Evolutionary conservation across 495 filamentous ascomycete genomes (phyloP).

Genomic region (Penicillium dipodomyicola): DNA sequence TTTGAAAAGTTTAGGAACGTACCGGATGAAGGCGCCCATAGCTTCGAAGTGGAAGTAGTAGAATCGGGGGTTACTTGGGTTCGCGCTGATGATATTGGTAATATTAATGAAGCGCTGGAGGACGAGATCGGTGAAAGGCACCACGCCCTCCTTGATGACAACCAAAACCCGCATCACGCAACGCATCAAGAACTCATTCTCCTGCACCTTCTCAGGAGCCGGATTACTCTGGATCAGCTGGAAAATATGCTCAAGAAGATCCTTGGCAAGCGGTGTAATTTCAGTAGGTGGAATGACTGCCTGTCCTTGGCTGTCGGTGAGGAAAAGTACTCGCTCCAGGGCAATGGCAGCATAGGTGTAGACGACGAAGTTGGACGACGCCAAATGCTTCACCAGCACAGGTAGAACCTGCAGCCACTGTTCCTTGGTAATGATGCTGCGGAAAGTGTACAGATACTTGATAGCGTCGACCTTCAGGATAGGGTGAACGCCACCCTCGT

Average conservation of each 20-base stretch:
- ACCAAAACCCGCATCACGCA: slow-evolving; percentile 97
- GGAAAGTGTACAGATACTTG: slow-evolving; percentile 94
- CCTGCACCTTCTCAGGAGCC: slow-evolving; percentile 88
- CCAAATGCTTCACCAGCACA: slow-evolving; percentile 84
- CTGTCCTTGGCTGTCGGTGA: slow-evolving; percentile 67
- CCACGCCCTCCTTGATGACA: slow-evolving; percentile 76
- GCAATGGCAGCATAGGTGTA: slow-evolving; percentile 97
- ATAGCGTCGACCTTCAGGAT: slow-evolving; percentile 97
- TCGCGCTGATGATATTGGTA: slow-evolving; percentile 80
- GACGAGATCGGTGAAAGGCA: slow-evolving; percentile 67
- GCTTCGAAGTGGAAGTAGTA: slow-evolving; percentile 98
- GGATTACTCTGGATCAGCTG: slow-evolving; percentile 76
- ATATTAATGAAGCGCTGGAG: slow-evolving; percentile 79
- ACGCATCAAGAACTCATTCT: slow-evolving; percentile 98
- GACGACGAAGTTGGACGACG: slow-evolving; percentile 84
- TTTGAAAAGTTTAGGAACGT: neutral
- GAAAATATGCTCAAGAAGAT: slow-evolving; percentile 90
- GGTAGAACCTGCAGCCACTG: slow-evolving; percentile 89
- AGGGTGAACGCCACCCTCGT: slow-evolving; percentile 63
- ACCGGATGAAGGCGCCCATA: slow-evolving; percentile 90
- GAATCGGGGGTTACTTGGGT: slow-evolving; percentile 96
- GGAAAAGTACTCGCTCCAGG: slow-evolving; percentile 80
- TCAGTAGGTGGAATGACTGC: slow-evolving; percentile 71
- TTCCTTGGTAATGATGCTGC: slow-evolving; percentile 79
- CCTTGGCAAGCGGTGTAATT: slow-evolving; percentile 76